Evolutionary conservation across 1,284 basidiomycete genomes (phyloP).

Genomic region (Hymenochaete sp.): DNA sequence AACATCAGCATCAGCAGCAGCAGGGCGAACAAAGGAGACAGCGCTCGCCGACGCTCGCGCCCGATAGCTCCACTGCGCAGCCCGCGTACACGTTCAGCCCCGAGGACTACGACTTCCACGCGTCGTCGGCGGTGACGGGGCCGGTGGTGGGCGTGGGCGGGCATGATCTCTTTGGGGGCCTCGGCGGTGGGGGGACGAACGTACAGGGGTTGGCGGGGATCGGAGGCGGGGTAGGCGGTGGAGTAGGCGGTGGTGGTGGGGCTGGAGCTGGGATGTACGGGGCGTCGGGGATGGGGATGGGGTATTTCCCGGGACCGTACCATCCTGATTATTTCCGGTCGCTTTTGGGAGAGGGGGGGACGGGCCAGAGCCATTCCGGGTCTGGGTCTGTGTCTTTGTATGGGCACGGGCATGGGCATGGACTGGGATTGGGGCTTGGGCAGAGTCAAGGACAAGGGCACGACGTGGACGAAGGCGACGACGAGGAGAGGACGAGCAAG

Average conservation of each 20-base stretch:
- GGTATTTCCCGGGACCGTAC: slow-evolving; percentile 54
- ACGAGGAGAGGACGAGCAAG: slow-evolving; percentile 40
- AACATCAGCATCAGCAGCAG: neutral
- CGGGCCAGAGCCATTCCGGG: slow-evolving; percentile 24
- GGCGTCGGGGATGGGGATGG: slow-evolving; percentile 13
- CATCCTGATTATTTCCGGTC: slow-evolving; percentile 59
- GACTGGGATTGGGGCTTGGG: neutral
- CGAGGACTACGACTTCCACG: slow-evolving; percentile 30
- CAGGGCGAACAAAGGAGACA: slow-evolving; percentile 19
- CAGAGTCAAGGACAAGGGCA: no score
- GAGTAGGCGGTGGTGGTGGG: slow-evolving; percentile 56
- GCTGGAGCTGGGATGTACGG: neutral
- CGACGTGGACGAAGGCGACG: slow-evolving; percentile 17
- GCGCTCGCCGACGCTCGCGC: slow-evolving; percentile 52
- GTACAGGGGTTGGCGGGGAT: neutral
- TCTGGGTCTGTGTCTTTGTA: neutral
- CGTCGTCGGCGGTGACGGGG: slow-evolving; percentile 18
- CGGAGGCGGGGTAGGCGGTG: slow-evolving; percentile 34
- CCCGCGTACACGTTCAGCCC: slow-evolving; percentile 34
- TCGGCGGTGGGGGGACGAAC: neutral
- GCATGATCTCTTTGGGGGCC: slow-evolving; percentile 34
- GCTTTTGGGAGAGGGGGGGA: slow-evolving; percentile 37
- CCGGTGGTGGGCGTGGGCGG: slow-evolving; percentile 51
- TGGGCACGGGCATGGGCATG: neutral
- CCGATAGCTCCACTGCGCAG: slow-evolving; percentile 46